Evolutionary conservation across 2,329 filamentous ascomycete species (phyloP).

Genomic region (Chaetomium globosum): DNA sequence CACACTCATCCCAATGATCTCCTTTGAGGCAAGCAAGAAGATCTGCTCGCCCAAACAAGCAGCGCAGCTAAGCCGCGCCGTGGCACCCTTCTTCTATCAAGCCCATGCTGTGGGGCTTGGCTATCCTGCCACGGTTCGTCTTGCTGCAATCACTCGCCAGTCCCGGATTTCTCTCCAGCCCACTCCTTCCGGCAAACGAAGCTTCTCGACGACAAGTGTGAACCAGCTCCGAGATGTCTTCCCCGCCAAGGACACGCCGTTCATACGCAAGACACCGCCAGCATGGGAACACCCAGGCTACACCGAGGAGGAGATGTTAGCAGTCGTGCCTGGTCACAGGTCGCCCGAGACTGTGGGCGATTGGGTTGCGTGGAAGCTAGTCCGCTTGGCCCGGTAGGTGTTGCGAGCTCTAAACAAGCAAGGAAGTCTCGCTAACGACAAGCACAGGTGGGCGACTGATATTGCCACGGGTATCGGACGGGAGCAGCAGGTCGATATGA

Average conservation of each 20-base stretch:
- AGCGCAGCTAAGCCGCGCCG: conserved; percentile 36
- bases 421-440: background rate
- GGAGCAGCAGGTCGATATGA: conserved; percentile 67
- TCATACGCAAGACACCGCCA: conserved; percentile 64
- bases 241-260: conserved; percentile 60
- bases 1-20: conserved; percentile 36
- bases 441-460: conserved; percentile 51
- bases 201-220: conserved; percentile 55
- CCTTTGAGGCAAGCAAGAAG: conserved; percentile 36
- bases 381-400: conserved; percentile 56
- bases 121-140: conserved; percentile 38
- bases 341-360: conserved; percentile 73
- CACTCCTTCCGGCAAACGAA: conserved; percentile 36
- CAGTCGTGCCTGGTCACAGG: conserved; percentile 75
- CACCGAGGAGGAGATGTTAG: conserved; percentile 76
- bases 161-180: conserved; percentile 19
- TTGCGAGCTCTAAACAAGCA: background rate
- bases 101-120: conserved; percentile 30
- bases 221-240: conserved; percentile 62
- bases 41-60: conserved; percentile 39
- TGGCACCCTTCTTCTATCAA: conserved; percentile 29
- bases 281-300: conserved; percentile 75
- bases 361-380: conserved; percentile 73
- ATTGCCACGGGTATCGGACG: conserved; percentile 72
- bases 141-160: conserved; percentile 37